phyloP scores from a whole-genome alignment of 495 filamentous ascomycete genomes.

The Trichoderma asperelloides region DNA sequence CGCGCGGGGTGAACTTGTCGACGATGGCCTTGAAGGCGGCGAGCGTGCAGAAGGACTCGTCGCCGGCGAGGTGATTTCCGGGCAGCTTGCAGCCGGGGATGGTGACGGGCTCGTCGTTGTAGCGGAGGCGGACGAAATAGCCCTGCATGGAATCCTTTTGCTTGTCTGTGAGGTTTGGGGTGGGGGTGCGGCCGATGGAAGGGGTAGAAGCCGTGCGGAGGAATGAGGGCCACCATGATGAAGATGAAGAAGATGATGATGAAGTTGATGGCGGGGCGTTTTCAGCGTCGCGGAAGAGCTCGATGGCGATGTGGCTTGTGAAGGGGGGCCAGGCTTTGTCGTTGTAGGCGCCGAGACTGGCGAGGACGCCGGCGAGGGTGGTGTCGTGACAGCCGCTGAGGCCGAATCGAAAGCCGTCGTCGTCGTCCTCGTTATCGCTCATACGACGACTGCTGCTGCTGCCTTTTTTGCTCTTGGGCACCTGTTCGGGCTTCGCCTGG shows the following conservation, averaged over 20 bases:
- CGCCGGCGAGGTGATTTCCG: constrained; percentile 80
- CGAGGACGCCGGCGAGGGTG: constrained; percentile 70
- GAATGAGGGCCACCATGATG: constrained; percentile 37
- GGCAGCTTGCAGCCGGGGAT: constrained; percentile 70
- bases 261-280: background rate
- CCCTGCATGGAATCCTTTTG: constrained; percentile 50
- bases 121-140: constrained; percentile 90
- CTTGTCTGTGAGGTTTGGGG: constrained; percentile 34
- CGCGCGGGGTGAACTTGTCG: constrained; percentile 75
- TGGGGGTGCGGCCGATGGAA: constrained; percentile 43
- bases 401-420: constrained; percentile 32
- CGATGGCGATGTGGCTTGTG: constrained; percentile 83
- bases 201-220: constrained; percentile 23
- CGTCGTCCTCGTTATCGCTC: background rate
- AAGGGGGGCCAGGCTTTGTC: constrained; percentile 77
- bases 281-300: constrained; percentile 61
- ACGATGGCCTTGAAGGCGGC: constrained; percentile 86
- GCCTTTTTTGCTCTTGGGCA: background rate
- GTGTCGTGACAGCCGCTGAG: constrained; percentile 93
- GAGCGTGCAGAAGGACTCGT: constrained; percentile 88
- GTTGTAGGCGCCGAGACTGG: constrained; percentile 71
- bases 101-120: constrained; percentile 73
- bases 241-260: constrained; percentile 10
- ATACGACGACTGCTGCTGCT: background rate
- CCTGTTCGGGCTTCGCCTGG: constrained; percentile 46